Evolutionary conservation across 2,329 filamentous ascomycete genomes (phyloP).

Genomic region (Capronia coronata): DNA sequence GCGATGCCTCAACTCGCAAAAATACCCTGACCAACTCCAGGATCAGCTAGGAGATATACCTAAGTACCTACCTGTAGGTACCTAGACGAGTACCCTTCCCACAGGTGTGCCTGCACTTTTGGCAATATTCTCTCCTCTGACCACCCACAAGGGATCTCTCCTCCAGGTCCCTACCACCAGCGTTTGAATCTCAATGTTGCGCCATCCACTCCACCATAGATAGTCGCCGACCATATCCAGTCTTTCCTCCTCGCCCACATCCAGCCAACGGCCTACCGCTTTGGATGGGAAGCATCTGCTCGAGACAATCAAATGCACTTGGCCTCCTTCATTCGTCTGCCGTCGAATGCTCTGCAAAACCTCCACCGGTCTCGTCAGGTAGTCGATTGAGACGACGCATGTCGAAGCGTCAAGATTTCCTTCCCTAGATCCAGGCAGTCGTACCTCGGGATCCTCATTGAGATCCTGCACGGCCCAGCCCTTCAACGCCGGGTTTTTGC

Average conservation of each 20-base stretch:
- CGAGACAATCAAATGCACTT: constrained; percentile 46
- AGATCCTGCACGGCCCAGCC: constrained; percentile 39
- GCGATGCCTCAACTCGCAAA: too few relatives aligned
- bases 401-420: constrained; percentile 41
- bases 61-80: too few relatives aligned
- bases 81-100: too few relatives aligned
- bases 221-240: constrained; percentile 49
- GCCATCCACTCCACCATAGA: constrained; percentile 47
- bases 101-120: too few relatives aligned
- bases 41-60: too few relatives aligned
- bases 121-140: constrained; percentile 32
- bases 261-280: constrained; percentile 45
- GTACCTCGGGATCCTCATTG: constrained; percentile 37
- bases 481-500: constrained; percentile 37
- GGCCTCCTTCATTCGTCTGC: constrained; percentile 39
- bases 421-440: constrained; percentile 8
- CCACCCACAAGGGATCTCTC: constrained; percentile 41
- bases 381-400: constrained; percentile 49
- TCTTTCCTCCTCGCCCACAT: constrained; percentile 41
- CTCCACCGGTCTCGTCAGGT: constrained; percentile 43
- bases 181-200: constrained; percentile 48
- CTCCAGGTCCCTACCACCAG: constrained; percentile 33
- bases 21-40: too few relatives aligned
- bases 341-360: constrained; percentile 40
- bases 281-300: constrained; percentile 52